Conservation (phyloP, 1,139 yeast species). For the Saccharomyces hybrid region DNA sequence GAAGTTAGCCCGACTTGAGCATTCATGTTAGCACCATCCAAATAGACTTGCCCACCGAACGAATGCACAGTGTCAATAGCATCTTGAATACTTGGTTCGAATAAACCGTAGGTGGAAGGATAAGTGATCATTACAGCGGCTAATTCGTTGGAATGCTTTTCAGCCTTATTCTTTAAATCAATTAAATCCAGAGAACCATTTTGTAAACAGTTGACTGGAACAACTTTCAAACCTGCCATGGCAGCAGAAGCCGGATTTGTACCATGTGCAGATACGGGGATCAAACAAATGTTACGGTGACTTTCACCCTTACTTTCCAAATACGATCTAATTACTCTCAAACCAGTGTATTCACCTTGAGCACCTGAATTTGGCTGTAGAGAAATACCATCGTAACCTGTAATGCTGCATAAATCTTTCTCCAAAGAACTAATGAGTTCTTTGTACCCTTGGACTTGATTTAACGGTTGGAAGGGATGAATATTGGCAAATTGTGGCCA, state of each 20-base stretch:
- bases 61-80: conserved; percentile 81
- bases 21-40: conserved; percentile 99
- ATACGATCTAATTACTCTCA: conserved; percentile 77
- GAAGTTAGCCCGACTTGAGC: conserved; percentile 97
- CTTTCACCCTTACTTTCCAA: conserved; percentile 65
- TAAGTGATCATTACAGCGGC: conserved; percentile 96
- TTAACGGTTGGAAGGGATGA: conserved; percentile 87
- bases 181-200: conserved; percentile 80
- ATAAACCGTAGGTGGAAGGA: conserved; percentile 94
- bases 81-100: conserved; percentile 80
- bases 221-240: conserved; percentile 92
- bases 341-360: conserved; percentile 95
- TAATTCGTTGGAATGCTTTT: conserved; percentile 55
- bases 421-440: conserved; percentile 72
- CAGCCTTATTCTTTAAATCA: conserved; percentile 71
- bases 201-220: conserved; percentile 77
- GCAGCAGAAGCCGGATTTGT: conserved; percentile 98
- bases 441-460: conserved; percentile 80
- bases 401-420: conserved; percentile 78
- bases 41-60: conserved; percentile 90
- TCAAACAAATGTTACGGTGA: conserved; percentile 74
- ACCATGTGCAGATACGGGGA: conserved; percentile 97
- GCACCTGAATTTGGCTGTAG: conserved; percentile 98
- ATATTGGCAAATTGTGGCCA: conserved; percentile 87
- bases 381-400: conserved; percentile 92